phyloP scores from a whole-genome alignment of 169 alveolate species.

The Plasmodium vivax region DNA sequence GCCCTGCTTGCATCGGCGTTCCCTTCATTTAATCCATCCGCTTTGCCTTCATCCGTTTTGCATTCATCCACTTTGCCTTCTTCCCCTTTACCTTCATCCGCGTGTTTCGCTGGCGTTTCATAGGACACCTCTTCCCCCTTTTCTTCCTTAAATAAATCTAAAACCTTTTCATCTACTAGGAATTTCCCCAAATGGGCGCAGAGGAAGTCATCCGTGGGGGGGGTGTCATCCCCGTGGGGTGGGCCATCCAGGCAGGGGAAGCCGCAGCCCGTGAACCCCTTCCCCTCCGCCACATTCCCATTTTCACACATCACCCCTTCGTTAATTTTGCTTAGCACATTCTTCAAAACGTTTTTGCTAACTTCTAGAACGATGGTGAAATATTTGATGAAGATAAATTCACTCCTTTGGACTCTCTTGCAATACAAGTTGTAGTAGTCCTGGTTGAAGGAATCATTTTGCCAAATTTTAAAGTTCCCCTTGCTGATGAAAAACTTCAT shows the following conservation, averaged over 20 bases:
- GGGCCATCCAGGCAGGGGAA: not conserved
- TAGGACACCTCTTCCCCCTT: not conserved
- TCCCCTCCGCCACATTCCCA: not conserved
- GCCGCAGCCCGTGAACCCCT: not conserved
- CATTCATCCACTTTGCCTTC: not conserved
- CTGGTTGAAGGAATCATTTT: slow-evolving; percentile 24
- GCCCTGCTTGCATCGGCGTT: not conserved
- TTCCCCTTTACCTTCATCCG: not conserved
- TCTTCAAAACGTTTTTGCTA: slow-evolving; percentile 46
- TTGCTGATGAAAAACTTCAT: slow-evolving; percentile 31
- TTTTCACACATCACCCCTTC: not conserved
- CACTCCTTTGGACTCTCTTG: slow-evolving; percentile 53
- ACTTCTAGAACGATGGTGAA: slow-evolving; percentile 41
- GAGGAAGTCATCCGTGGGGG: not conserved
- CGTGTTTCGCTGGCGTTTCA: not conserved
- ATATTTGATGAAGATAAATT: slow-evolving; percentile 48
- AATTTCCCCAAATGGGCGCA: not conserved
- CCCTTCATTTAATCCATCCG: not conserved
- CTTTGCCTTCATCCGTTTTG: not conserved
- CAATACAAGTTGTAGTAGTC: slow-evolving; percentile 63
- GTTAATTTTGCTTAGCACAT: slow-evolving; percentile 9
- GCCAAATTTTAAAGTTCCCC: slow-evolving; percentile 59
- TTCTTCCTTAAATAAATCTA: not conserved
- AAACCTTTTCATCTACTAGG: slow-evolving; percentile 8
- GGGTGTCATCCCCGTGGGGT: not conserved